Evolutionary conservation across 495 filamentous ascomycete species (phyloP), one percentile per base, ranked within the genome.

Genomic region (Echria macrotheca): DNA sequence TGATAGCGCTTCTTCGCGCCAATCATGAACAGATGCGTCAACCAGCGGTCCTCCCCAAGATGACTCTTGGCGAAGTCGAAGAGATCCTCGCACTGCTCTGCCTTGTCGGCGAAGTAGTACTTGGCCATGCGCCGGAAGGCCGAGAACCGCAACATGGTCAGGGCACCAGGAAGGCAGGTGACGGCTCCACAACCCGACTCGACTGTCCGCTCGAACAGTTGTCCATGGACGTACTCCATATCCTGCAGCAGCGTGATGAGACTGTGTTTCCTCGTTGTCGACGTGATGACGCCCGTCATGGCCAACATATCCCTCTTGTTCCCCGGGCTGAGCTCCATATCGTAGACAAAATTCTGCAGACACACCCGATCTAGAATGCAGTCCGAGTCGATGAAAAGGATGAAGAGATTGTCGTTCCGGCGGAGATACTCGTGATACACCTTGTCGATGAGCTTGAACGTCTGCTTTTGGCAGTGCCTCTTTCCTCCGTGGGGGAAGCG

Each of bases 1-100:
- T 96, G 91, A 67, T 96, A 90, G 42, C 85, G 81, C 59, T 93
- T 81, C 65, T 89, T 86, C 1, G 91, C 90, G 2, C 90, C 91
- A 57, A 98, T 93, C 93, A 98, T 98, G 74, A 98, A 96, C 47
- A 98, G 79, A 72, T 98, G 93, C 2, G 93, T 98, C 49, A 98
- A 75, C 91, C 93, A 97, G 35, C 93, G 80, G 69, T 98, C 93
- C 68, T 98, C 93, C 7, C 93, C 93, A 38, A 98, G 69, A 68
- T 98, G 91, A 57, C 88, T 91, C 68, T 96, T 97, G 31, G 86
- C 90, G 54, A 87, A 98, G 62, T 98, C 93, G 62, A 98, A 98
- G 15, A 97, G 76, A 69, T 98, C 93, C 32, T 95, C 88, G 59
- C 89, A 95, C 62, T 95, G 86, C 64, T 96, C 93, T 12, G 89